A percentile compares a stretch with the other conserved stretches of the same genome.
Conservation (phyloP, 768 basidiomycete species). For the Amyloporia xantha region DNA sequence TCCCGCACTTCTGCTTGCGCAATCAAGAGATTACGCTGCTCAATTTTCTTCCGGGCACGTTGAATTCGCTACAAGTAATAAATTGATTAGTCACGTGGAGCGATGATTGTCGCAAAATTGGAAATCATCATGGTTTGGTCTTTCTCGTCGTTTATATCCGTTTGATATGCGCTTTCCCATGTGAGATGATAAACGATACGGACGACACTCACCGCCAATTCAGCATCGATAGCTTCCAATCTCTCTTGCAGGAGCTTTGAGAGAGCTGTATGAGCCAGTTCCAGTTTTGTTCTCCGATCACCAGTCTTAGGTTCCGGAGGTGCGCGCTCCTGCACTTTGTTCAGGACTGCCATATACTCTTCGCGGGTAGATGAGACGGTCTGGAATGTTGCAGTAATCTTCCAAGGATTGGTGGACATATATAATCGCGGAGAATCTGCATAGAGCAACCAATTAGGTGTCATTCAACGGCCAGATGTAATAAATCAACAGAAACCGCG, state of each 20-base stretch:
- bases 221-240: constrained; percentile 59
- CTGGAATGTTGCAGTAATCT: constrained; percentile 72
- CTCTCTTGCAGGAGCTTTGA: constrained; percentile 58
- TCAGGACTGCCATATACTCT: constrained; percentile 64
- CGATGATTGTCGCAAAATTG: constrained; percentile 2
- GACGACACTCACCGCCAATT: constrained; percentile 54
- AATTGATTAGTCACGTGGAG: constrained; percentile 18
- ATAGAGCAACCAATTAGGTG: constrained; percentile 21
- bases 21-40: constrained; percentile 55
- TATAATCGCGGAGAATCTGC: constrained; percentile 83
- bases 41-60: constrained; percentile 61
- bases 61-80: constrained; percentile 51
- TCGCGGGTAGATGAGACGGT: constrained; percentile 63
- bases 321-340: constrained; percentile 46
- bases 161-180: neutral
- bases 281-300: constrained; percentile 49
- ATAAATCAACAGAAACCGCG: constrained; percentile 24
- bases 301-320: constrained; percentile 39
- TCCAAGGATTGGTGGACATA: constrained; percentile 86
- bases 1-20: constrained; percentile 75
- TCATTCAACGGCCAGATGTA: neutral
- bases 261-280: constrained; percentile 54
- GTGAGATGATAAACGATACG: neutral
- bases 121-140: neutral
- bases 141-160: too few relatives aligned